phyloP scores from a whole-genome alignment of 805 yeast species.

The Blastobotrys mokoenaii region DNA sequence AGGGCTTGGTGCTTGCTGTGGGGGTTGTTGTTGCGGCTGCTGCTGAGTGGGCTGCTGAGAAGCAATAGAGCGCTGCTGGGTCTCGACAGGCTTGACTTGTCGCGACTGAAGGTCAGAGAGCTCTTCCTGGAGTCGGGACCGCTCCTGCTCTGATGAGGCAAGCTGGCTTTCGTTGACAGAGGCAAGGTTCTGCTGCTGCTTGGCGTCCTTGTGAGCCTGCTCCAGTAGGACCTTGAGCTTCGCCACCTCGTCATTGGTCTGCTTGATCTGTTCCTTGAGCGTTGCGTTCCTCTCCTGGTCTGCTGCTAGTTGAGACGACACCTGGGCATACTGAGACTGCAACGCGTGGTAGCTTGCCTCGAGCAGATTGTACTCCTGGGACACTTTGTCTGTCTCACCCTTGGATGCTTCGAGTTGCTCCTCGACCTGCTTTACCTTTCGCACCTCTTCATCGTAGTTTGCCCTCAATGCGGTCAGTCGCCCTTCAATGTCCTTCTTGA shows the following conservation, averaged over 20 bases:
- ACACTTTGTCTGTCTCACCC: conserved; percentile 58
- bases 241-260: conserved; percentile 56
- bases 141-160: conserved; percentile 49
- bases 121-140: conserved; percentile 19
- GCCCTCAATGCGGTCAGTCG: conserved; percentile 59
- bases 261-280: conserved; percentile 60
- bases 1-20: conserved; percentile 6
- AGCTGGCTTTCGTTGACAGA: conserved; percentile 65
- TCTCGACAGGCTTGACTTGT: neutral
- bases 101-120: conserved; percentile 19
- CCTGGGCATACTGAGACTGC: conserved; percentile 52
- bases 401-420: conserved; percentile 47
- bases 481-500: conserved; percentile 64
- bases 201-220: conserved; percentile 43
- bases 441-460: conserved; percentile 70
- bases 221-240: conserved; percentile 51
- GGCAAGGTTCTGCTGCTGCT: conserved; percentile 53
- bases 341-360: conserved; percentile 73
- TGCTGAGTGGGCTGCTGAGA: neutral
- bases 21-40: neutral
- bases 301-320: conserved; percentile 52
- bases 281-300: conserved; percentile 60
- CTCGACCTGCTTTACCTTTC: conserved; percentile 68
- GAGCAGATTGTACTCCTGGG: conserved; percentile 63
- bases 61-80: neutral